phyloP scores from a whole-genome alignment of 176 grass and related monocot species.

The Phyllostachys edulis region DNA sequence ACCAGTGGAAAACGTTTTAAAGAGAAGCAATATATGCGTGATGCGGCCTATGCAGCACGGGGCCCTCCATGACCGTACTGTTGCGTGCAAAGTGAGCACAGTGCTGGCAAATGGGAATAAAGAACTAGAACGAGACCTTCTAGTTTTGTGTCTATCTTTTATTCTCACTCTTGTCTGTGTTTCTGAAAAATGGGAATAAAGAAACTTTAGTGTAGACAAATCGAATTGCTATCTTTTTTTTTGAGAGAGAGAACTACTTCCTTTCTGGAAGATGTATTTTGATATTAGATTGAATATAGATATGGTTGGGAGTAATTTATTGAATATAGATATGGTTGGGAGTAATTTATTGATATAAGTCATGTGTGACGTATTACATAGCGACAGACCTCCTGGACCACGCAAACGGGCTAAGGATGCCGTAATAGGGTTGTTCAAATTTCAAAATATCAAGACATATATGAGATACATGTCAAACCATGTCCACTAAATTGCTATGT shows the following conservation, averaged over 20 bases:
- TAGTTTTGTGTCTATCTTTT: neutral
- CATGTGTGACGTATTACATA: neutral
- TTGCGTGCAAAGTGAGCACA: conserved; percentile 33
- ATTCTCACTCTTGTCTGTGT: neutral
- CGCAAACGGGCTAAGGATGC: neutral
- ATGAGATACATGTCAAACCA: neutral
- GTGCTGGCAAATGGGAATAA: too few relatives aligned
- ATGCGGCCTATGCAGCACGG: neutral
- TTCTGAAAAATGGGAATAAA: neutral
- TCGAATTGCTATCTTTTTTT: neutral
- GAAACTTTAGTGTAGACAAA: neutral
- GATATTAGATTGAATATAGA: neutral
- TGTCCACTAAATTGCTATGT: neutral
- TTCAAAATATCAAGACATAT: too few relatives aligned
- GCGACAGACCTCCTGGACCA: neutral
- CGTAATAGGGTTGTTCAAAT: too few relatives aligned
- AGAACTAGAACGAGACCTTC: neutral
- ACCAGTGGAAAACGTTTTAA: neutral
- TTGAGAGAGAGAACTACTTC: too few relatives aligned
- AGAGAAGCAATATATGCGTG: neutral
- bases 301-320: neutral
- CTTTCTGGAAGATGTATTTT: neutral
- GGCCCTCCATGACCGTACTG: neutral
- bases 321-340: neutral
- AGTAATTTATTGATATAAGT: neutral